phyloP scores from a whole-genome alignment of 1,284 basidiomycete genomes.

The Ganoderma sinense region DNA sequence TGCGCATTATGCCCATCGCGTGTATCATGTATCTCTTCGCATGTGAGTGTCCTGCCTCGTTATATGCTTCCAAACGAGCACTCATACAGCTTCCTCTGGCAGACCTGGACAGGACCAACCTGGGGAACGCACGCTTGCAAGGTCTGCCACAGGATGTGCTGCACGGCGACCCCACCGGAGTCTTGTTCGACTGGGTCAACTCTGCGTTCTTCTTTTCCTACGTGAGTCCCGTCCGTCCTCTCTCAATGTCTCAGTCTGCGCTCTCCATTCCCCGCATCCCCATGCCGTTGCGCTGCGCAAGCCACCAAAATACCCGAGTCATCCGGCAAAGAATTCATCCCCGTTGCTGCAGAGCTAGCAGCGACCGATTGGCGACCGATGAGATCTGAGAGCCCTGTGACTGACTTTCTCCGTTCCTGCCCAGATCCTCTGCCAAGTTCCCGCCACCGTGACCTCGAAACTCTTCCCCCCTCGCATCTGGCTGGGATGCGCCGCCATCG shows the following conservation, averaged over 20 bases:
- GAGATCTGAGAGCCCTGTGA: background rate
- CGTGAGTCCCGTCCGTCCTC: slow-evolving; percentile 46
- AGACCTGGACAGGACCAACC: slow-evolving; percentile 70
- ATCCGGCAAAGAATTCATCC: background rate
- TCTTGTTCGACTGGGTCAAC: slow-evolving; percentile 78
- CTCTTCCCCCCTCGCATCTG: slow-evolving; percentile 70
- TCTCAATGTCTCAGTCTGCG: too few species aligned
- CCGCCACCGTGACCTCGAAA: slow-evolving; percentile 72
- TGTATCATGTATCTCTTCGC: slow-evolving; percentile 75
- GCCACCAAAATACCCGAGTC: background rate
- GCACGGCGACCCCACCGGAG: slow-evolving; percentile 70
- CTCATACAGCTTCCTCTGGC: background rate
- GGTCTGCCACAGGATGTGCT: slow-evolving; percentile 70
- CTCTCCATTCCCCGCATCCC: background rate
- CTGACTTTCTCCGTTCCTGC: background rate
- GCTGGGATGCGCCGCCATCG: slow-evolving; percentile 69
- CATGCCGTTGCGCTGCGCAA: background rate
- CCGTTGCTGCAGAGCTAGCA: background rate
- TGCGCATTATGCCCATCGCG: slow-evolving; percentile 67
- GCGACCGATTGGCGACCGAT: background rate
- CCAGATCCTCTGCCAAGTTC: slow-evolving; percentile 75
- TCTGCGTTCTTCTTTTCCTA: slow-evolving; percentile 82
- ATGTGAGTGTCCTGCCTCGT: slow-evolving; percentile 48
- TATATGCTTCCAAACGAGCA: background rate
- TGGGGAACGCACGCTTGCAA: slow-evolving; percentile 80